Evolutionary conservation across 148 eudicot genomes (phyloP), one percentile per base, ranked within the genome.

Genomic region (Selenicereus undatus): DNA sequence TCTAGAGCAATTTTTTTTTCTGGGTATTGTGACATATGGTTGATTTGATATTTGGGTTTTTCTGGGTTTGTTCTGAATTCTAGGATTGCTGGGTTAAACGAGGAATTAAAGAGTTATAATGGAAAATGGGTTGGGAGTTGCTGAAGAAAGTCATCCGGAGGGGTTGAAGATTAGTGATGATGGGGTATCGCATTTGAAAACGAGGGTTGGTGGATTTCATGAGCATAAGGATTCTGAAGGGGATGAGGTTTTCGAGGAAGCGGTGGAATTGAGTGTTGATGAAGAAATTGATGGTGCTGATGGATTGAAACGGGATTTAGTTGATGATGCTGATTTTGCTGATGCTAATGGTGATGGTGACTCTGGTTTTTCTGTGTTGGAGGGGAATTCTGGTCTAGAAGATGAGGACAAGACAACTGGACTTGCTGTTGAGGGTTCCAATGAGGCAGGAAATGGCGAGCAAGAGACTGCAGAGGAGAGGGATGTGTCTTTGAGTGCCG

Each of bases 161-260:
- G 85, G 83, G 81, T 72, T 76, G 84, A 83, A 74, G 16, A 81
- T 42, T 73, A 75, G 82, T 66, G 84, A 80, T 45, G 85, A 82
- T 43, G 89, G 83, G 84, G 77, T 80, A 54, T 8, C 76, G 58
- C 91, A 65, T 71, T 81, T 71, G 39, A 77, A 75, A 75, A 73
- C 79, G 22, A 88, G 84, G 75, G 71, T 18, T 39, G 77, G 70
- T 76, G 84, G 80, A 73, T 76, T 76, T 74, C 88, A 89, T 82
- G 87, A 24, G 39, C 76, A 83, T 20, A 86, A 84, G 81, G 87
- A 81, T 65, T 88, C 86, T 1, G 92, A 85, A 78, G 91, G 78
- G 82, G 90, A 89, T n/a, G 90, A 91, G 56, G 89, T 85, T 39
- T 91, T 90, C 18, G 92, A 85, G 92, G 94, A 91, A 88, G 93